Evolutionary conservation across 2,329 filamentous ascomycete species (phyloP).

Genomic region (Pseudogymnoascus sp.): DNA sequence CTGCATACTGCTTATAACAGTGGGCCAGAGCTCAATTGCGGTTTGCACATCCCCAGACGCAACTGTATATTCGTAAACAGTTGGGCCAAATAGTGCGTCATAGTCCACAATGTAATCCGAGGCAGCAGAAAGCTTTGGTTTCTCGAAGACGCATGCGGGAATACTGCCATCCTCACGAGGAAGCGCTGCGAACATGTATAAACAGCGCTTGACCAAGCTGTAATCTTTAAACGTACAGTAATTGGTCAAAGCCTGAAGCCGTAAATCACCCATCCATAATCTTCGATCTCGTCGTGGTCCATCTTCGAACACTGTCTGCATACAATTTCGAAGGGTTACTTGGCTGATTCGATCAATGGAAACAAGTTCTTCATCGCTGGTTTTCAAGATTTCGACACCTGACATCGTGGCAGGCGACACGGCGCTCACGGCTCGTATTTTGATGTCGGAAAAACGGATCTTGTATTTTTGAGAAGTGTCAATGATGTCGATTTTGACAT

Average conservation of each 20-base stretch:
- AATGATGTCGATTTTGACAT: conserved; percentile 31
- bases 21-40: conserved; percentile 30
- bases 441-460: conserved; percentile 28
- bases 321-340: conserved; percentile 34
- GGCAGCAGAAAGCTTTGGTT: conserved; percentile 27
- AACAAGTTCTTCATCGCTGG: conserved; percentile 23
- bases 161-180: conserved; percentile 30
- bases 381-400: conserved; percentile 6
- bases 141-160: conserved; percentile 33
- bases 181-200: conserved; percentile 34
- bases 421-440: conserved; percentile 29
- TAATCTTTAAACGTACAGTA: conserved; percentile 34
- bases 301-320: conserved; percentile 37
- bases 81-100: conserved; percentile 32
- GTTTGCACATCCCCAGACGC: conserved; percentile 29
- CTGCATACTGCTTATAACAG: conserved; percentile 29
- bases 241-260: conserved; percentile 34
- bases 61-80: conserved; percentile 31
- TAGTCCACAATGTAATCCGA: conserved; percentile 36
- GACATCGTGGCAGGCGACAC: conserved; percentile 21
- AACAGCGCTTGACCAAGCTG: conserved; percentile 32
- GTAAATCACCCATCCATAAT: conserved; percentile 34
- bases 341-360: conserved; percentile 30
- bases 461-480: conserved; percentile 34
- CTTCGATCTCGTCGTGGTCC: conserved; percentile 34